These are phyloP conservation scores for Symbiodinium natans DNA, from an alignment of 73 alveolate species.

Conservation along the genomic window DNA sequence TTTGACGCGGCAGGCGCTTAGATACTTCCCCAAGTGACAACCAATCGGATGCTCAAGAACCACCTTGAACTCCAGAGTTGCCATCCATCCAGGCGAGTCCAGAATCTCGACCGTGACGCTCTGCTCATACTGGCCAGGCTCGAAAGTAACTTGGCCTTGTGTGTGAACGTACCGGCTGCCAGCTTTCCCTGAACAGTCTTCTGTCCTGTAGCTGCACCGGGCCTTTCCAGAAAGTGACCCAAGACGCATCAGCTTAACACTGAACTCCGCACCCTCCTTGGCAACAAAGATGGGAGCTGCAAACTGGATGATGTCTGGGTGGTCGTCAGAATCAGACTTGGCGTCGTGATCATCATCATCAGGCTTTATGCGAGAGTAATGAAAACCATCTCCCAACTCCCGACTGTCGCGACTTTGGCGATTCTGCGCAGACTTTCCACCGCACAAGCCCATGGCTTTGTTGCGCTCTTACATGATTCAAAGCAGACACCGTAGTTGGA, in stretches of 20 bases:
- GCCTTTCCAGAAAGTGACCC: conserved; percentile 31
- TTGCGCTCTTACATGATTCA: background rate
- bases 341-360: background rate
- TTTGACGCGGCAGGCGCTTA: conserved; percentile 33
- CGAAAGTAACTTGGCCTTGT: background rate
- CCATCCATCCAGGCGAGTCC: conserved; percentile 41
- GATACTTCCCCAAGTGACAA: conserved; percentile 38
- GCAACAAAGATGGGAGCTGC: conserved; percentile 54
- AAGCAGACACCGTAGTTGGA: no score
- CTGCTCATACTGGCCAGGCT: background rate
- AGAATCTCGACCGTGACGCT: conserved; percentile 16
- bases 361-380: background rate
- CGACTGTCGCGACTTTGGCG: conserved; percentile 24
- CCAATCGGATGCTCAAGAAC: background rate
- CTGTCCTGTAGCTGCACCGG: conserved; percentile 53
- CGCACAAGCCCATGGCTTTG: background rate
- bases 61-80: conserved; percentile 51
- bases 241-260: conserved; percentile 34
- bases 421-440: background rate
- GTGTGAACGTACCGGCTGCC: conserved; percentile 46
- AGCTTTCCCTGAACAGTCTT: conserved; percentile 55
- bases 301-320: conserved; percentile 53
- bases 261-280: conserved; percentile 35
- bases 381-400: conserved; percentile 19
- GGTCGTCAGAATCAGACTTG: background rate